Conservation (phyloP, 139 green algal genomes). For the Coccomyxa sp. region DNA sequence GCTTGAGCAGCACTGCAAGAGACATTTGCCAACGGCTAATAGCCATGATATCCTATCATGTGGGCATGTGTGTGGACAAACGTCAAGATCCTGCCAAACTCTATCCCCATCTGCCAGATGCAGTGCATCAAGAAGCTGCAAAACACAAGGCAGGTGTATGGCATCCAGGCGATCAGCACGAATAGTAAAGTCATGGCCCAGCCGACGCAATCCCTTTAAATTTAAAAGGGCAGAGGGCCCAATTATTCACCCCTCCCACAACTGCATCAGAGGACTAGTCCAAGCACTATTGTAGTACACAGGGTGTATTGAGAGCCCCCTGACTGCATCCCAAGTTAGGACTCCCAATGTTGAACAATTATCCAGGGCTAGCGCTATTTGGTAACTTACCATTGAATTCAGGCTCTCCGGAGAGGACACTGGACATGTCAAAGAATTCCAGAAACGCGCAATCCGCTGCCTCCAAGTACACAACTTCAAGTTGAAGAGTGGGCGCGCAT, state of each 20-base stretch:
- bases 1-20: too few species aligned
- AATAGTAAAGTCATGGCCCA: background rate
- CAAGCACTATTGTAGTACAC: too few species aligned
- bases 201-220: background rate
- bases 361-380: background rate
- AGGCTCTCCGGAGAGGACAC: background rate
- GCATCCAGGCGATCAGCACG: background rate
- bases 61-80: background rate
- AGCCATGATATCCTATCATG: too few species aligned
- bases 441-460: background rate
- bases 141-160: background rate
- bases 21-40: too few species aligned
- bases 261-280: background rate
- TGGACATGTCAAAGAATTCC: background rate
- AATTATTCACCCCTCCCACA: background rate
- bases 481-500: background rate
- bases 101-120: background rate
- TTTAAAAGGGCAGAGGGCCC: background rate
- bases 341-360: too few species aligned
- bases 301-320: too few species aligned
- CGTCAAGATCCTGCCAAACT: background rate
- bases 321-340: too few species aligned
- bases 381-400: too few species aligned
- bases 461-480: background rate
- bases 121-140: background rate